Base-by-base conservation (phyloP, 306 rosid genomes). In the Gillenia trifoliata region DNA sequence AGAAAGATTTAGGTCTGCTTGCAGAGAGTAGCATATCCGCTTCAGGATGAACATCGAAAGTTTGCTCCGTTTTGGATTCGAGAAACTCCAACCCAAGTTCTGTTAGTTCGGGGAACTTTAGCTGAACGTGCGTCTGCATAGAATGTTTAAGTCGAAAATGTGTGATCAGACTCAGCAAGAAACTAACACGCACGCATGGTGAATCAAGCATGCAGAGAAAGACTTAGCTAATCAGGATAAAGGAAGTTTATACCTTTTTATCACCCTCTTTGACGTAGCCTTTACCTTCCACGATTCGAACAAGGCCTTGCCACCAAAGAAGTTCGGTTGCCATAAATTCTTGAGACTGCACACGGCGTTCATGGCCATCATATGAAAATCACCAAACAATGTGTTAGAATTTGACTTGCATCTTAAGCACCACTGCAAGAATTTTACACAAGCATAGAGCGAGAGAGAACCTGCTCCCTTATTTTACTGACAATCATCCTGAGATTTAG, bases 231-330 rank as follows among this genome's bases (percentile, higher is more conserved):
- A 22, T 26, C 50, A 66, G 1, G 38, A 66, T 65, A 19, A 69
- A 60, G 56, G 63, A 55, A 71, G 30, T 11, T 9, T 59, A 72
- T 87, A 93, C 98, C 92, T 83, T 88, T 30, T 70, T 80, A 81
- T 88, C 96, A 50, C 83, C 96, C 81, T 91, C 98, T 78, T 75
- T 81, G 76, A 93, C 61, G 76, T 76, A 84, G 36, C 97, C 97
- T 84, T 85, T 83, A 81, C 36, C 76, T 82, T 93, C 98, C 92
- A 89, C 67, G 70, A 93, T 82, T 74, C 98, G 96, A 34, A 87
- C 88, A 79, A 93, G 96, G 72, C 98, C 98, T 81, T 84, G 92
- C 98, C 98, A 93, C 96, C 93, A 93, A 61, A 88, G 80, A 69
- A 78, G 80, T 75, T 89, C 91, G 41, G 89, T 89, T 70, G 89